phyloP scores from a whole-genome alignment of 2,329 filamentous ascomycete genomes.

The Pseudocercospora vitis region DNA sequence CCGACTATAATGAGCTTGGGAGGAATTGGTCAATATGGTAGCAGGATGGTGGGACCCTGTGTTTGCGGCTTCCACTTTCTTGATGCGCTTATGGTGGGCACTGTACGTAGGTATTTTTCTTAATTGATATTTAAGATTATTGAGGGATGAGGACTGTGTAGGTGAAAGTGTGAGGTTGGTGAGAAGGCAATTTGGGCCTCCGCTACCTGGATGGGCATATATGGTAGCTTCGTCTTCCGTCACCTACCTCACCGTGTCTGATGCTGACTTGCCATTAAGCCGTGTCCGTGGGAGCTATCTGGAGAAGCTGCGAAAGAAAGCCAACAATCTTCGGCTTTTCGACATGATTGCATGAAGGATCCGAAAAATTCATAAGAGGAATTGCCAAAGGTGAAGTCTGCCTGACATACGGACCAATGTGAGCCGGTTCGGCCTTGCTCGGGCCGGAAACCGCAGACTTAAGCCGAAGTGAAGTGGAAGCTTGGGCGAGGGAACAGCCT shows the following conservation, averaged over 20 bases:
- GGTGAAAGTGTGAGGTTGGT: too few relatives aligned
- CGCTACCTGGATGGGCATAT: background rate
- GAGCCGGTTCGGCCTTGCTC: background rate
- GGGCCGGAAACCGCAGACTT: background rate
- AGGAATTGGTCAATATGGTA: background rate
- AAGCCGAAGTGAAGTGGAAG: background rate
- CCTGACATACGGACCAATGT: background rate
- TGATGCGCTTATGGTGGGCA: background rate
- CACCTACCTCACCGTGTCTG: background rate
- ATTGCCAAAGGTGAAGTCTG: background rate
- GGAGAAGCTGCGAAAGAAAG: background rate
- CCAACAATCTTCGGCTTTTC: background rate
- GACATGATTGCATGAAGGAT: background rate
- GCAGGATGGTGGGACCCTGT: background rate
- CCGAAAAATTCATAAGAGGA: background rate
- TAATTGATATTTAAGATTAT: too few relatives aligned
- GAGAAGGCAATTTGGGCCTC: background rate
- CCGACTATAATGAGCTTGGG: conserved; percentile 35
- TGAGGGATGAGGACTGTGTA: too few relatives aligned
- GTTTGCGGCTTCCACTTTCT: background rate
- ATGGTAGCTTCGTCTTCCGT: background rate
- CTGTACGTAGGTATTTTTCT: too few relatives aligned
- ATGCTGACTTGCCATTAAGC: background rate
- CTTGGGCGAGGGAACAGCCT: background rate
- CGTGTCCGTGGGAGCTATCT: background rate